A percentile compares a stretch with the other conserved stretches of the same genome.
These are phyloP conservation scores for Crithidia thermophila DNA, from an alignment of 208 protist species.

Conservation along the genomic window DNA sequence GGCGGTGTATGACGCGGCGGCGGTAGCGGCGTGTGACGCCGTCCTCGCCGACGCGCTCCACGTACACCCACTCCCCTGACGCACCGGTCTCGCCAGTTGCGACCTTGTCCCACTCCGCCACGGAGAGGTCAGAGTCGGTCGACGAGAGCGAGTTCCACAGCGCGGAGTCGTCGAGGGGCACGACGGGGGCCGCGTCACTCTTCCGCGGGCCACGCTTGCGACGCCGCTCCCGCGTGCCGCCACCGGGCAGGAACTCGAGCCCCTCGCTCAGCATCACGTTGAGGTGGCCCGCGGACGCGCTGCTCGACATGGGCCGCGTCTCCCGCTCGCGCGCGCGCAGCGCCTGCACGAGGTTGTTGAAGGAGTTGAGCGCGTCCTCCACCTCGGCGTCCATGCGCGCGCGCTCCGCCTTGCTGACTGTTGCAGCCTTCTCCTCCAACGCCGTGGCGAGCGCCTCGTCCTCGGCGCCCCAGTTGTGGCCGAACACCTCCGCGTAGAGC, in stretches of 20 bases:
- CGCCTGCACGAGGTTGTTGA: conserved; percentile 51
- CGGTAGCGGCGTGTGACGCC: conserved; percentile 29
- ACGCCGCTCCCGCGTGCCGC: neutral
- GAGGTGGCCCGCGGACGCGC: neutral
- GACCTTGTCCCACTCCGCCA: conserved; percentile 20
- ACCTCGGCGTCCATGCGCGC: conserved; percentile 27
- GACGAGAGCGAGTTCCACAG: neutral
- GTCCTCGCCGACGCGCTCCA: conserved; percentile 38
- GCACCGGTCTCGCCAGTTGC: conserved; percentile 1
- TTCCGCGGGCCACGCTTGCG: neutral
- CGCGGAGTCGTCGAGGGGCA: neutral
- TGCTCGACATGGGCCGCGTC: conserved; percentile 12
- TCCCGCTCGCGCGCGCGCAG: conserved; percentile 27
- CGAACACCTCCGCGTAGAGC: conserved; percentile 86
- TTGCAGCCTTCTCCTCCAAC: conserved; percentile 32
- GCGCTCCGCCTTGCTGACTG: conserved; percentile 23
- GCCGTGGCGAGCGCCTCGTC: conserved; percentile 47
- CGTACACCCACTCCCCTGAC: conserved; percentile 38
- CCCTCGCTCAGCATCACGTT: neutral
- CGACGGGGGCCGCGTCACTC: neutral
- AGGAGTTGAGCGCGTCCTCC: conserved; percentile 37
- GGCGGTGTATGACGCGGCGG: conserved; percentile 23
- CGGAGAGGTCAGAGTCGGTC: conserved; percentile 20
- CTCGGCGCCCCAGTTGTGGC: conserved; percentile 75
- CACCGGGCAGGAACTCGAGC: neutral